Evolutionary conservation across 1,139 yeast species (phyloP).

Genomic region (Cylindricascospora bacillispora): DNA sequence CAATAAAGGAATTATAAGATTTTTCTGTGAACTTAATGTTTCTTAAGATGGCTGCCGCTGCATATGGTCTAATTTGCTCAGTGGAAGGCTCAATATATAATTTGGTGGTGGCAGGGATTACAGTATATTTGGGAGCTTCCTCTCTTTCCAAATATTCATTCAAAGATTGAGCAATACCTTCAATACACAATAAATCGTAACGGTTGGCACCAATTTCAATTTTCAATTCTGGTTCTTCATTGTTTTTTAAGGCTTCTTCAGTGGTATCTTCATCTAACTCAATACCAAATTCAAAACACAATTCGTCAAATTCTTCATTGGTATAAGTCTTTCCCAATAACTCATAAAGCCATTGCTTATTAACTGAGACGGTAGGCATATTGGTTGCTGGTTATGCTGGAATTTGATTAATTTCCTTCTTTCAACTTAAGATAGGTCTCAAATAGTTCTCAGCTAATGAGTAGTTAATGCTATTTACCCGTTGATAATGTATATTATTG

Average conservation of each 20-base stretch:
- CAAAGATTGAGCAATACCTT: slow-evolving; percentile 92
- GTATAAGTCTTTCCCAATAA: slow-evolving; percentile 71
- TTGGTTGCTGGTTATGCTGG: slow-evolving; percentile 1
- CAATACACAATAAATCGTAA: slow-evolving; percentile 95
- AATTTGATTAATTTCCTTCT: too few species aligned
- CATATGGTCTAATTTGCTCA: slow-evolving; percentile 70
- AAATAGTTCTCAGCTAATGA: too few species aligned
- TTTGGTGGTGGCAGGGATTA: slow-evolving; percentile 47
- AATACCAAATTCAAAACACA: slow-evolving; percentile 94
- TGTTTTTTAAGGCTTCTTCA: slow-evolving; percentile 58
- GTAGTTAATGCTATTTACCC: too few species aligned
- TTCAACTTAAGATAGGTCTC: too few species aligned
- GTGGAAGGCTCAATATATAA: slow-evolving; percentile 70
- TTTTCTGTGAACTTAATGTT: slow-evolving; percentile 70
- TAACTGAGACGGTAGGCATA: slow-evolving; percentile 96
- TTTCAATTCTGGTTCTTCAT: slow-evolving; percentile 90
- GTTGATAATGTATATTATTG: too few species aligned
- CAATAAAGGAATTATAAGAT: slow-evolving; percentile 85
- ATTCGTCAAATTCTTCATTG: slow-evolving; percentile 88
- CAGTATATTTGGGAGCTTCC: slow-evolving; percentile 52
- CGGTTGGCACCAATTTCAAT: slow-evolving; percentile 97
- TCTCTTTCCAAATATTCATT: slow-evolving; percentile 74
- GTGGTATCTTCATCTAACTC: slow-evolving; percentile 93
- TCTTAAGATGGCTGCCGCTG: slow-evolving; percentile 87
- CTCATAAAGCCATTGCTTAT: slow-evolving; percentile 80